phyloP scores from a whole-genome alignment of 495 filamentous ascomycete species.

The Trichoderma parareesei region DNA sequence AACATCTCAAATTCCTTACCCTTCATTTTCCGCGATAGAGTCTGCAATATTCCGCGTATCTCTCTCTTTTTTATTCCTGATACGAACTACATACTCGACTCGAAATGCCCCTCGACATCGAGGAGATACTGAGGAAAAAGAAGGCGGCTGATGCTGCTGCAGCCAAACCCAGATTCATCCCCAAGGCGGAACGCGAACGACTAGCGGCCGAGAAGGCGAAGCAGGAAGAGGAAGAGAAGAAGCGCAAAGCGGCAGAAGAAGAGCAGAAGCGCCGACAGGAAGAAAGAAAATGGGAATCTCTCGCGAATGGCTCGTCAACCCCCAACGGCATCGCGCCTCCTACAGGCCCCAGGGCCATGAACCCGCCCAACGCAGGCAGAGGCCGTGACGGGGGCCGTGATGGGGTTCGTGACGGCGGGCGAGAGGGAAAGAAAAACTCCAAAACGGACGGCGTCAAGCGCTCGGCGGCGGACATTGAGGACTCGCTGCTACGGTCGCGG shows the following conservation, averaged over 20 bases:
- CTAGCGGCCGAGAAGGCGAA: conserved; percentile 75
- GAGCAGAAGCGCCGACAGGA: conserved; percentile 20
- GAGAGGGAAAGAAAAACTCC: conserved; percentile 22
- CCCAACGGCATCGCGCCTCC: conserved; percentile 38
- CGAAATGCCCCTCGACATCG: conserved; percentile 37
- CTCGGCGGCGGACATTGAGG: conserved; percentile 64
- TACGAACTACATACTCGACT: conserved; percentile 13
- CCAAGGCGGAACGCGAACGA: conserved; percentile 81
- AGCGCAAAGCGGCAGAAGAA: conserved; percentile 46
- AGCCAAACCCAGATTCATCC: conserved; percentile 82
- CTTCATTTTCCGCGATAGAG: background rate
- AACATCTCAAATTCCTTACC: background rate
- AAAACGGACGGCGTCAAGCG: conserved; percentile 42
- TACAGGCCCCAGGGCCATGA: conserved; percentile 63
- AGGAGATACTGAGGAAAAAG: conserved; percentile 39
- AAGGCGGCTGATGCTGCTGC: conserved; percentile 38
- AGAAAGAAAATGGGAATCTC: conserved; percentile 11
- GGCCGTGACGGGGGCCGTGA: conserved; percentile 17
- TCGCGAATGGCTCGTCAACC: conserved; percentile 14
- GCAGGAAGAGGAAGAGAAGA: conserved; percentile 72
- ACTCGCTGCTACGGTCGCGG: conserved; percentile 65
- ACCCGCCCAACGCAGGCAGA: background rate
- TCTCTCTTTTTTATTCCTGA: background rate
- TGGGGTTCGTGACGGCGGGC: conserved; percentile 27
- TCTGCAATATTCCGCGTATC: no score